Base-by-base conservation (phyloP, 2,329 filamentous ascomycete species). In the Plectosphaerella cucumerina region DNA sequence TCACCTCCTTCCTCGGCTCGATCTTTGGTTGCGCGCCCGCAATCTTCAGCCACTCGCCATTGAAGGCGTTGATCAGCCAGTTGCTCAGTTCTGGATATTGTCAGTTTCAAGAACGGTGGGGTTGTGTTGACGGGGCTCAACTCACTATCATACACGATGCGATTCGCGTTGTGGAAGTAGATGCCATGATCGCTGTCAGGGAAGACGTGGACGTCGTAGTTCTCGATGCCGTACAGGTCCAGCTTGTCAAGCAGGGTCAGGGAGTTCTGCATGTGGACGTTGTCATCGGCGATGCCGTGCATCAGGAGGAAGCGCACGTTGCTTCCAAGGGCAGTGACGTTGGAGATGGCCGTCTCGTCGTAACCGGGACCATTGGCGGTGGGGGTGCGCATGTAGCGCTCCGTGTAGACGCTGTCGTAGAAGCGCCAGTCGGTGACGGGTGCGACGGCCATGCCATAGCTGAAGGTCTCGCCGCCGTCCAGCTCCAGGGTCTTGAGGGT, bases 361-460 rank as follows among this genome's bases (percentile, higher is more conserved):
- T 97, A 99, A 12, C 94, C 94, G 0, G 65, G 71, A 0, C 73
- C 70, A 65, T 99, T 99, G 63, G 88, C 77, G 65, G 95, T 85
- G 2, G 94, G 94, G 1, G 86, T 96, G 64, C 92, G 87, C 95
- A 99, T 99, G 71, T 97, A 99, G 34, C 94, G 85, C 71, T 97
- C 92, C 0, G 92, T 95, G 73, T 97, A 97, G 61, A 97, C 86
- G 53, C 85, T 89, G 71, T 97, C 89, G 71, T 99, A 99, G 70
- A 88, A 96, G 51, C 88, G 81, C 94, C 94, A 99, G 69, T 99
- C 92, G 0, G 93, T 97, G n/a, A 99, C 94, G 17, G 94, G 94
- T 2, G 94, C 94, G 48, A 99, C 95, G 6, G 95, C 91, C 89
- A 99, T 96, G 59, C 94, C 95, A 67, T 99, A 99, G 57, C 86